phyloP scores from a whole-genome alignment of 2,329 filamentous ascomycete species.

The Talaromyces funiculosus region DNA sequence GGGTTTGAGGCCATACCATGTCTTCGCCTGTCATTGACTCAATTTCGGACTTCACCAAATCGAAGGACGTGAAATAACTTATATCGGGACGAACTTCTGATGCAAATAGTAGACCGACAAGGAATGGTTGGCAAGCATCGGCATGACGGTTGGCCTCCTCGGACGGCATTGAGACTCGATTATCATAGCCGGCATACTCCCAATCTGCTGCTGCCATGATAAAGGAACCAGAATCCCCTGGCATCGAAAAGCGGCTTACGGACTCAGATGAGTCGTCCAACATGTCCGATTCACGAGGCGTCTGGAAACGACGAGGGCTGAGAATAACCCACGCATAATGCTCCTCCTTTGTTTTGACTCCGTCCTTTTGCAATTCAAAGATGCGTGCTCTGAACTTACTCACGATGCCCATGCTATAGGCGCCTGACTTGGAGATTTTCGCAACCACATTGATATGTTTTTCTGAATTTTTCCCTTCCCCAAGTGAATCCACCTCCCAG shows the following conservation, averaged over 20 bases:
- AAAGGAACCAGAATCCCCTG: conserved; percentile 8
- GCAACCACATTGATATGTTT: conserved; percentile 6
- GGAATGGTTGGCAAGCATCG: background rate
- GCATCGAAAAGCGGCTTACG: background rate
- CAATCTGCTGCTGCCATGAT: conserved; percentile 1
- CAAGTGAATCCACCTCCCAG: conserved; percentile 1
- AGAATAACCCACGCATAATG: conserved; percentile 2
- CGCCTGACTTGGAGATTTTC: background rate
- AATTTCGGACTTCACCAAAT: conserved; percentile 6
- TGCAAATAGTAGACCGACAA: conserved; percentile 2
- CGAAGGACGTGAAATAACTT: conserved; percentile 4
- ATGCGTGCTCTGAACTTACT: background rate
- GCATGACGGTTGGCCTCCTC: background rate
- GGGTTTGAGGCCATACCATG: conserved; percentile 6
- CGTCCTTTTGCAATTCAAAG: background rate
- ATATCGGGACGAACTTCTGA: background rate
- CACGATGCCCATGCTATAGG: background rate
- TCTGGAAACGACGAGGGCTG: background rate
- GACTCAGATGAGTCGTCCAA: background rate
- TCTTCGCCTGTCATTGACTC: conserved; percentile 4
- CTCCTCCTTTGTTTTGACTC: background rate
- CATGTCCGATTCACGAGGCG: background rate
- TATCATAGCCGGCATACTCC: conserved; percentile 1
- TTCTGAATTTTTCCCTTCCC: background rate
- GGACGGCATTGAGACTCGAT: background rate